phyloP scores from a whole-genome alignment of 164 flowering plant species.

The Buxus sempervirens region DNA sequence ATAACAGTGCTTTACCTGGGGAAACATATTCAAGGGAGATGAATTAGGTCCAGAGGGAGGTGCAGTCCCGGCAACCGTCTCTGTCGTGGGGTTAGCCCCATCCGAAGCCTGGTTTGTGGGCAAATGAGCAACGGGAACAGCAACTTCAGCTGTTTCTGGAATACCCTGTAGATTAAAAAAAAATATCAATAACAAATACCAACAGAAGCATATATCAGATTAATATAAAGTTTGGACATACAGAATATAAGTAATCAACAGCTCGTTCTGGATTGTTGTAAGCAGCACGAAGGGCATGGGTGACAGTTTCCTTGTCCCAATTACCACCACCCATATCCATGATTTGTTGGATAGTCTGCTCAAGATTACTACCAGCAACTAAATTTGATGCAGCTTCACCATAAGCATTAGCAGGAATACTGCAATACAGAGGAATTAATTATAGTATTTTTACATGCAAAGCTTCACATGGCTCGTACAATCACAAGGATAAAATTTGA shows the following conservation, averaged over 20 bases:
- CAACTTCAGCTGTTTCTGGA: constrained; percentile 79
- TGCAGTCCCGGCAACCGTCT: constrained; percentile 39
- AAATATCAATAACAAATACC: constrained; percentile 10
- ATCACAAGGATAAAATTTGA: no score
- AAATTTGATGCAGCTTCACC: constrained; percentile 83
- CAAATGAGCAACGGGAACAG: constrained; percentile 52
- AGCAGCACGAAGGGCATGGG: constrained; percentile 94
- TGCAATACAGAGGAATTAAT: constrained; percentile 22
- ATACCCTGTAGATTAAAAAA: constrained; percentile 60
- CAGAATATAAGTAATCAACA: constrained; percentile 91
- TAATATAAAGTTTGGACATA: constrained; percentile 27
- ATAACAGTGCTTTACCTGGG: constrained; percentile 54
- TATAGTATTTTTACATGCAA: background rate
- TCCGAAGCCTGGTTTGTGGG: constrained; percentile 38
- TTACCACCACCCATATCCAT: constrained; percentile 96
- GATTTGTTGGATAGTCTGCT: constrained; percentile 76
- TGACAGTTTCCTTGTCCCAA: constrained; percentile 92
- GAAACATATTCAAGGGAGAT: constrained; percentile 89
- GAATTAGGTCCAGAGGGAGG: constrained; percentile 80
- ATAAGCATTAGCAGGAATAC: constrained; percentile 54
- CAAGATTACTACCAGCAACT: constrained; percentile 63
- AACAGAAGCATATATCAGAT: background rate
- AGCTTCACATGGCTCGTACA: no score
- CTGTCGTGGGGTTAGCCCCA: constrained; percentile 25
- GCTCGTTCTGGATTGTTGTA: constrained; percentile 98